Evolutionary conservation across 148 eudicot genomes (phyloP).

Genomic region (Rhododendron simsii): DNA sequence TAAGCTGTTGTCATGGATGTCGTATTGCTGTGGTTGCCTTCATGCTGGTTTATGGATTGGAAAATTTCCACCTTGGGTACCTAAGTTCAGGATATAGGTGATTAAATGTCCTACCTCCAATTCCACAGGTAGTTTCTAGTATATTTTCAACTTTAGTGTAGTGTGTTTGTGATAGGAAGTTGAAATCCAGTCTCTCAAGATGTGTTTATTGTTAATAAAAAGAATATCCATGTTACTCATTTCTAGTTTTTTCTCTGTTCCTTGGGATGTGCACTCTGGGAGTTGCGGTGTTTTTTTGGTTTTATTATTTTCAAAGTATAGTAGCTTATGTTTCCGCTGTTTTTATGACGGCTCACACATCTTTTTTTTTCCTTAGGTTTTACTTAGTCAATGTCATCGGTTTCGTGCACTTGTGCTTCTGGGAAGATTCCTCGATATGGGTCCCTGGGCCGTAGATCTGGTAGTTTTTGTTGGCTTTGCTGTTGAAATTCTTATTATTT

Average conservation of each 20-base stretch:
- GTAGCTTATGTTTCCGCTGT: background rate
- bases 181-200: background rate
- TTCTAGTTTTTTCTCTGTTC: background rate
- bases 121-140: background rate
- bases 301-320: background rate
- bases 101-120: background rate
- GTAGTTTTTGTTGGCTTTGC: slow-evolving; percentile 31
- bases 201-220: slow-evolving; percentile 1
- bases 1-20: background rate
- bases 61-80: background rate
- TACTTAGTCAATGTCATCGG: slow-evolving; percentile 93
- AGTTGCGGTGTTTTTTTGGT: background rate
- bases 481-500: background rate
- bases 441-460: slow-evolving; percentile 99
- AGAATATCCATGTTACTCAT: background rate
- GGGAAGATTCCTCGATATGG: slow-evolving; percentile 99
- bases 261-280: background rate
- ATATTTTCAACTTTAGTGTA: background rate
- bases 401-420: slow-evolving; percentile 95
- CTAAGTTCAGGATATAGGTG: background rate
- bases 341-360: slow-evolving; percentile 2
- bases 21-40: background rate
- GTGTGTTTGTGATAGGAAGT: background rate
- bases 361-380: slow-evolving; percentile 44
- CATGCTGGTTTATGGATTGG: background rate